phyloP scores from a whole-genome alignment of 306 rosid species.

The Chamaecrista fasciculata region DNA sequence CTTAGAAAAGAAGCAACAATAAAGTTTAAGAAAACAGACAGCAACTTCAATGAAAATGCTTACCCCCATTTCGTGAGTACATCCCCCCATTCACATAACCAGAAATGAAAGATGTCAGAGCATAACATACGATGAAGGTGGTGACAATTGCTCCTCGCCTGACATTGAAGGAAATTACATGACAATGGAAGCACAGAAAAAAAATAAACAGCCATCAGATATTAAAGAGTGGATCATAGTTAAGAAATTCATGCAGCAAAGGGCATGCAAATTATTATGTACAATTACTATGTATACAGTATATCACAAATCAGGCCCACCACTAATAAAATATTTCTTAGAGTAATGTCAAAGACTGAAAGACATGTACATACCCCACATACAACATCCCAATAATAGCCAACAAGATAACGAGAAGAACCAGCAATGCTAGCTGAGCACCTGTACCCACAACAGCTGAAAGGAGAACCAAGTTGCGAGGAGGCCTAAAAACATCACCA shows the following conservation, averaged over 20 bases:
- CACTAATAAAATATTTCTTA: constrained; percentile 3
- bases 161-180: constrained; percentile 16
- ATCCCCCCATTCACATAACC: constrained; percentile 99
- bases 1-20: constrained; percentile 20
- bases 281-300: background rate
- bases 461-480: constrained; percentile 72
- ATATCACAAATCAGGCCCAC: background rate
- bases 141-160: constrained; percentile 99
- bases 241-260: constrained; percentile 18
- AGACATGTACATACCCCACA: constrained; percentile 52
- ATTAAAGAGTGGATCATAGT: background rate
- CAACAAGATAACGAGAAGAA: constrained; percentile 87
- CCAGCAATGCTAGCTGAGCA: constrained; percentile 91
- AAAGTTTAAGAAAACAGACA: constrained; percentile 21
- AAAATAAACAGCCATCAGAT: constrained; percentile 3
- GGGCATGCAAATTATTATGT: constrained; percentile 3
- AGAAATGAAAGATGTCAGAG: constrained; percentile 97
- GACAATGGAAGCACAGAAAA: background rate
- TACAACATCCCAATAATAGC: constrained; percentile 98
- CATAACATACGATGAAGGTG: constrained; percentile 95
- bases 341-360: constrained; percentile 13
- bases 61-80: constrained; percentile 97
- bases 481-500: constrained; percentile 97
- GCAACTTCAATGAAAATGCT: constrained; percentile 27
- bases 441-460: constrained; percentile 99